Base-by-base conservation (phyloP, 352 stramenopile genomes). In the Hyaloperonospora brassicae region DNA sequence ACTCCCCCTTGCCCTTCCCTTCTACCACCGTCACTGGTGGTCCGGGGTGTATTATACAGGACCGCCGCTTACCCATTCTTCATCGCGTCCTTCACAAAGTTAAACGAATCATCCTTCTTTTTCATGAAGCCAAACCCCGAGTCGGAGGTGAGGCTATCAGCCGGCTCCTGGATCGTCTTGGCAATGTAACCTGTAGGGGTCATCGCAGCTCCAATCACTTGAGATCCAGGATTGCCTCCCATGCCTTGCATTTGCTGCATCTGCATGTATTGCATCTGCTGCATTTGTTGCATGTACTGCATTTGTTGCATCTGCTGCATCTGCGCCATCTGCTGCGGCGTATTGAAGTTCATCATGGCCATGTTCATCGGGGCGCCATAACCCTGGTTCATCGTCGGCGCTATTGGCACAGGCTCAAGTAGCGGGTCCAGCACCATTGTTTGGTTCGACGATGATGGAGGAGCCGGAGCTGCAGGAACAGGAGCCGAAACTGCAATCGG, bases 71-170 rank as follows among this genome's bases (percentile, higher is more conserved):
- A 89, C 63, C 76, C 77, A 74, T 89, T 89, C 75, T 93, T 93
- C 82, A 93, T 93, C 35, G 80, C 79, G 53, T 93, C 82, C 73
- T 87, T 83, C 48, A 93, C 73, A 57, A 93, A 93, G 74, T 89
- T 93, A 64, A 93, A 93, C 57, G 82, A 93, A 68, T 93, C 82
- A 46, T 93, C 79, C 49, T 85, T 81, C 64, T 86, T 86, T 73
- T 90, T 90, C 74, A 93, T 90, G 55, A 90, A 93, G 47, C 78
- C 76, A 49, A 93, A 90, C 44, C 81, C 72, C 34, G 79, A 83
- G 40, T 87, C 72, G 35, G 72, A 82, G 25, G 72, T 61, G 36
- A 79, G 62, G 53, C 85, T 73, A n/a, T 89, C 79, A 14, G 70
- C 76, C 35, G 82, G 82, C 54, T 90, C 79, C 50, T 93, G 76